Base-by-base conservation (phyloP, 2,329 filamentous ascomycete species). In the Scytalidium lignicola region DNA sequence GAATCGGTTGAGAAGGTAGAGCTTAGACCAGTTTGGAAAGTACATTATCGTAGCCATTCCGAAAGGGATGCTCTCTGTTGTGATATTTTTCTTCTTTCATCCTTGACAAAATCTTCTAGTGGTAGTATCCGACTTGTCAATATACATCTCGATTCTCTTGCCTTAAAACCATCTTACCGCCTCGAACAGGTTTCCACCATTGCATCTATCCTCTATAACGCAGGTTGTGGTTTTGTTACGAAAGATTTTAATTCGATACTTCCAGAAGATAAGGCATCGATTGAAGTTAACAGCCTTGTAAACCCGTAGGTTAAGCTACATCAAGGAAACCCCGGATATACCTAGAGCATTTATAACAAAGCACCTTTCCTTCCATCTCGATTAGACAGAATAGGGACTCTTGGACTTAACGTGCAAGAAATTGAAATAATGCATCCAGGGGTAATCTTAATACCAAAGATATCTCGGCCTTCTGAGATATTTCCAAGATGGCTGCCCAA, bases 211-310 rank as follows among this genome's bases (percentile, higher is more conserved):
- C 53, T 71, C 3, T 56, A 51, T 20, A 53, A 53, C 13, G 49
- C 59, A 2, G 61, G 58, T 1, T 54, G 50, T 20, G 68, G 67
- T 0, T 41, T 72, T 3, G 58, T 71, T 2, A 67, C 68, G 2
- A 70, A 69, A 10, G 67, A 71, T 46, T 72, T 71, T 50, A 71
- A 72, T 46, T 64, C 66, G 2, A 62, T 69, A 2, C 53, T 67
- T 3, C 60, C 64, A 1, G 62, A 67, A 41, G 70, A 73, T 46
- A 51, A 52, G 2, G 39, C 44, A 0, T 57, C 70, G 4, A 50
- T 72, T 0, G 46, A 50, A 12, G 54, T 58, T 2, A 70, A 67
- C 48, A 51, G 55, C 0, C 61, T 72, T 8, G 44, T 61, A 1
- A 69, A 73, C 52, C 65, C 59, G 4, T 71, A 67, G 69, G 32